Percentiles rank a stretch among this genome's conserved stretches.
phyloP scores from a whole-genome alignment of 495 filamentous ascomycete species.

The Penicillium goetzii region DNA sequence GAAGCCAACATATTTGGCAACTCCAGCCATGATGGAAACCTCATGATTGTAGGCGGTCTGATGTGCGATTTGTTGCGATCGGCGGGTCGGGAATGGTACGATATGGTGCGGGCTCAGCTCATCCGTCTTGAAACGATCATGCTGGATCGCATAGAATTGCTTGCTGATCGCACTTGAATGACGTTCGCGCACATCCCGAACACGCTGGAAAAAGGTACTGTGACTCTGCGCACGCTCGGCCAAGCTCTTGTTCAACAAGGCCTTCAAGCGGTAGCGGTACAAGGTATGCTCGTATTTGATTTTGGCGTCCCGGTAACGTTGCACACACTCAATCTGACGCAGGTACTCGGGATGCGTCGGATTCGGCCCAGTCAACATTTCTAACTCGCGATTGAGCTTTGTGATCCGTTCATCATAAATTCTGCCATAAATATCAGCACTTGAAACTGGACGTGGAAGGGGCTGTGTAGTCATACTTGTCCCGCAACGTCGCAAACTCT shows the following conservation, averaged over 20 bases:
- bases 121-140: slow-evolving; percentile 82
- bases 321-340: slow-evolving; percentile 80
- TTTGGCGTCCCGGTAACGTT: slow-evolving; percentile 78
- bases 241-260: slow-evolving; percentile 70
- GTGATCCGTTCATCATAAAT: slow-evolving; percentile 86
- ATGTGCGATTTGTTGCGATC: slow-evolving; percentile 71
- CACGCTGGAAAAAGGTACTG: slow-evolving; percentile 81
- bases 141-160: slow-evolving; percentile 87
- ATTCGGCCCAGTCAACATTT: slow-evolving; percentile 73
- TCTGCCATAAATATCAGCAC: slow-evolving; percentile 46
- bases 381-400: slow-evolving; percentile 79
- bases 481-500: slow-evolving; percentile 81
- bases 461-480: slow-evolving; percentile 65
- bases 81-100: slow-evolving; percentile 70
- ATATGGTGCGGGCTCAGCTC: slow-evolving; percentile 79
- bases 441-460: slow-evolving; percentile 17
- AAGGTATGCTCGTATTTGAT: slow-evolving; percentile 72
- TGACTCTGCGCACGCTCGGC: slow-evolving; percentile 82
- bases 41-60: slow-evolving; percentile 92
- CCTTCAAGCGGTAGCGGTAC: slow-evolving; percentile 70
- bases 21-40: slow-evolving; percentile 84
- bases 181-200: slow-evolving; percentile 78
- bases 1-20: slow-evolving; percentile 93
- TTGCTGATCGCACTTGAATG: slow-evolving; percentile 79
- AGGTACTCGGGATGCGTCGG: slow-evolving; percentile 88